Evolutionary conservation across 1,139 yeast genomes (phyloP), one percentile per base, ranked within the genome.

Genomic region (Nakaseomyces glabratus): DNA sequence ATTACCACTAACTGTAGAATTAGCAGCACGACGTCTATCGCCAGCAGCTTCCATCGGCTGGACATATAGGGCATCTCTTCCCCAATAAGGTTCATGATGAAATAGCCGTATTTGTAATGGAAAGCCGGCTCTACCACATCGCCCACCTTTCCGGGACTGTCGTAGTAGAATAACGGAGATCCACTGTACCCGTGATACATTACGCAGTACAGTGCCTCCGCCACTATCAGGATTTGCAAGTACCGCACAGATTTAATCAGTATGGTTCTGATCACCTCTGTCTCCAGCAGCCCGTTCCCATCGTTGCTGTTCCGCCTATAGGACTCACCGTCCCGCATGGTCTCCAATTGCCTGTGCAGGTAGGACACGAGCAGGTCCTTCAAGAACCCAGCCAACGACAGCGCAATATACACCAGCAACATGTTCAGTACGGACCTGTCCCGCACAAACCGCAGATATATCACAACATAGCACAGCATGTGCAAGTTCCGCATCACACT

Each of bases 181-280:
- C 33, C 33, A 20, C 20, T 14, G 13, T 7, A 8, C 7, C 26
- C 26, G 20, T 30, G 33, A 20, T 30, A 30, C 22, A 30, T 24
- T 14, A 30, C 16, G n/a, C 33, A 30, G 12, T 13, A 30, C 26
- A 18, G 13, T 6, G 24, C 16, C 20, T 30, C 24, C 22, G 22
- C 18, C n/a, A 30, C 26, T 15, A 30, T 21, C 17, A 30, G 11
- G 2, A 13, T 26, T 11, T 30, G 33, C 13, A 21, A 30, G 10
- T 30, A 30, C 17, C 33, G 33, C 15, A 30, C 22, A 6, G 33
- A 23, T 10, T 30, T 30, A 16, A 21, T 21, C 19, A 30, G 12
- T 10, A 30, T 30, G 19, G 16, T 22, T 22, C 33, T 20, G 14
- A 30, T 24, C 9, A 30, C 24, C 8, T 23, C 26, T 3, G 33